These are phyloP conservation scores for Russula compacta DNA, from an alignment of 768 basidiomycete genomes.

Conservation along the genomic window DNA sequence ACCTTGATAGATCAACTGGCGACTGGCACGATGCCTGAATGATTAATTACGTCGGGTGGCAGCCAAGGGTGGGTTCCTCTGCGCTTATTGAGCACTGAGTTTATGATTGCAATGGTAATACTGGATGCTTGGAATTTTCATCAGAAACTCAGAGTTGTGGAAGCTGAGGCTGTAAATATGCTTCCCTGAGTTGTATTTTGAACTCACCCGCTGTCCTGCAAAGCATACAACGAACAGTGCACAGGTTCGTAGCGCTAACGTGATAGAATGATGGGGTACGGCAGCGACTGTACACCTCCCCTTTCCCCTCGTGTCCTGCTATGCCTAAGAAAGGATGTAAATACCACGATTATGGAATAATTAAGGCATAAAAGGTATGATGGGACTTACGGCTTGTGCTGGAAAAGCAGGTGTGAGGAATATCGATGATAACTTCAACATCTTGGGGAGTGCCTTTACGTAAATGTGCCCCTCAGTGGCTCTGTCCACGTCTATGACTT, in stretches of 20 bases:
- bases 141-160: neutral
- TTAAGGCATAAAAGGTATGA: neutral
- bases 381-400: neutral
- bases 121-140: neutral
- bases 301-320: neutral
- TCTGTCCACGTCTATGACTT: too few species aligned
- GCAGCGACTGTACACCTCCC: neutral
- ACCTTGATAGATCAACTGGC: neutral
- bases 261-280: neutral
- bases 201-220: neutral
- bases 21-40: neutral
- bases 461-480: too few species aligned
- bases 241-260: neutral
- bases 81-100: neutral
- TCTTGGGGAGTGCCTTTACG: too few species aligned
- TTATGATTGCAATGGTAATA: neutral
- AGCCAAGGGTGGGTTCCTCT: neutral
- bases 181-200: too few species aligned
- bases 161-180: neutral
- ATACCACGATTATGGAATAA: neutral
- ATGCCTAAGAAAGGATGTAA: neutral
- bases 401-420: too few species aligned
- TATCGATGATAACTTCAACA: too few species aligned
- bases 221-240: neutral
- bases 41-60: constrained; percentile 3